Evolutionary conservation across 352 stramenopile genomes (phyloP), one percentile per base, ranked within the genome.

Genomic region (Globisporangium alternatum): DNA sequence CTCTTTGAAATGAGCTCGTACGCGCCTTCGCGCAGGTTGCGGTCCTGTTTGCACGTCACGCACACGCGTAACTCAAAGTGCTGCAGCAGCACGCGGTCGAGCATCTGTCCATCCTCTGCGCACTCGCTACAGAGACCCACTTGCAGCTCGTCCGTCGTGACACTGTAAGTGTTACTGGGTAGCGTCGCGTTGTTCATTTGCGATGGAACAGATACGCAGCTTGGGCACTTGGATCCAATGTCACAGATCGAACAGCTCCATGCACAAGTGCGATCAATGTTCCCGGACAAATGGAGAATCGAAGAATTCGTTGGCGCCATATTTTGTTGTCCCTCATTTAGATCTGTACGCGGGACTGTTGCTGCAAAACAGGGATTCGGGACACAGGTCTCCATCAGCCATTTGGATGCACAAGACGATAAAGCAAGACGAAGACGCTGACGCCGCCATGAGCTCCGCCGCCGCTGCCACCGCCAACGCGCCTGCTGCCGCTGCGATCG

Each of bases 1-100:
- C 71, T 78, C 64, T 90, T 91, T 43, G 80, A 69, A 55, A 91
- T 65, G 25, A 91, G 45, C 69, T 88, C 77, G 69, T 89, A 91
- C 48, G 68, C 60, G 13, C 82, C 78, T 21, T 59, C 68, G n/a
- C 66, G 71, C 28, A 87, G 64, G 25, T 77, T 88, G 43, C 65
- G 60, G 62, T 88, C 69, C 51, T 91, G 83, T 53, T 85, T 89
- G 68, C 83, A 91, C 2, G 55, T 66, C 41, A 89, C 31, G n/a
- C 83, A 91, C 57, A 91, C 80, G 4, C 54, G 56, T 37, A 91
- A 53, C 15, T 72, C 66, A 58, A 91, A 91, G 57, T 86, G 67
- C 44, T 80, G 65, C 31, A 77, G 55, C 22, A 91, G 56, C 12
- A 86, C 25, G 10, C 60, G 62, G 57, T 91, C 83, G 45, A 91